A percentile compares a stretch with the other conserved stretches of the same genome.
phyloP scores from a whole-genome alignment of 2,329 filamentous ascomycete genomes.

The Fusarium tricinctum region DNA sequence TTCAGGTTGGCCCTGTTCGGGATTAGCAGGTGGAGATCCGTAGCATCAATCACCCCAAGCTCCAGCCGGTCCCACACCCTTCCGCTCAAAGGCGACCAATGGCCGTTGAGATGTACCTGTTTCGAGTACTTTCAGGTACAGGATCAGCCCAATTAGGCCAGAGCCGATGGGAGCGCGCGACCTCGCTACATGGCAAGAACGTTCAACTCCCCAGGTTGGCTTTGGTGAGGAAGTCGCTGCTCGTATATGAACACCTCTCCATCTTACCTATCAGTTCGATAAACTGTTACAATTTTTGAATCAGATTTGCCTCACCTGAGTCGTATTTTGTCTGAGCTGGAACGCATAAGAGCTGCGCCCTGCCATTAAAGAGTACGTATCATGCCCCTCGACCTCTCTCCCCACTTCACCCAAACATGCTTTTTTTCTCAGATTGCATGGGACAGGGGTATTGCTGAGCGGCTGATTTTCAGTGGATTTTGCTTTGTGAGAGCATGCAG shows the following conservation, averaged over 20 bases:
- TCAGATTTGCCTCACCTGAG: slow-evolving; percentile 22
- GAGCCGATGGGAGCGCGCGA: slow-evolving; percentile 2
- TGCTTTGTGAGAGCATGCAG: slow-evolving; percentile 35
- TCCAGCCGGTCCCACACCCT: slow-evolving; percentile 12
- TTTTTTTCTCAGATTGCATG: slow-evolving; percentile 40
- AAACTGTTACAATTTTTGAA: slow-evolving; percentile 17
- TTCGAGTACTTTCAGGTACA: slow-evolving; percentile 38
- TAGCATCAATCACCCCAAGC: slow-evolving; percentile 13
- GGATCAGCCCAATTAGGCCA: slow-evolving; percentile 25
- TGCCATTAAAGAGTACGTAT: slow-evolving; percentile 15
- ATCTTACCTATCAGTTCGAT: not conserved
- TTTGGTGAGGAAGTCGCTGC: not conserved
- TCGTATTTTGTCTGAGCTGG: slow-evolving; percentile 28
- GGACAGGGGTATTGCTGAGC: slow-evolving; percentile 40
- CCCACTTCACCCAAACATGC: slow-evolving; percentile 32
- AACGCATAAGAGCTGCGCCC: slow-evolving; percentile 34
- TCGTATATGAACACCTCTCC: not conserved
- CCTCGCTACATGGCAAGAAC: slow-evolving; percentile 12
- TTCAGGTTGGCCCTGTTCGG: slow-evolving; percentile 33
- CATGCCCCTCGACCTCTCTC: slow-evolving; percentile 16
- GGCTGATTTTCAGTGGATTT: slow-evolving; percentile 41
- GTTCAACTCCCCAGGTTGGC: not conserved
- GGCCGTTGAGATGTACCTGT: slow-evolving; percentile 35
- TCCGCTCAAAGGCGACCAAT: slow-evolving; percentile 30
- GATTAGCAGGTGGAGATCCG: slow-evolving; percentile 27